Conservation (phyloP, 305 asterid species). For the Solanum hybrid region DNA sequence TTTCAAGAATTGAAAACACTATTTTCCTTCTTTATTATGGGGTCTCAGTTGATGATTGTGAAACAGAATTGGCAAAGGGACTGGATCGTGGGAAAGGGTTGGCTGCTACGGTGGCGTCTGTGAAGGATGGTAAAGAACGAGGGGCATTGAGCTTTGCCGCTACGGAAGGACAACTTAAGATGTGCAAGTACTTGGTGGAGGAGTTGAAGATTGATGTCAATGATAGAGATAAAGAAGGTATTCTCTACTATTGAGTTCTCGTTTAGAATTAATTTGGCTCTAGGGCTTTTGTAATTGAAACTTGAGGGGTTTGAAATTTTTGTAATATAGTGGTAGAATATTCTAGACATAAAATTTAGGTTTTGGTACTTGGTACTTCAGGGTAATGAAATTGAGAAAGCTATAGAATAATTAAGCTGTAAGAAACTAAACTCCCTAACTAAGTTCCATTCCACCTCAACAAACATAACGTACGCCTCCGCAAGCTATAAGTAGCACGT, state of each 20-base stretch:
- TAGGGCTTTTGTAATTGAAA: neutral
- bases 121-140: conserved; percentile 89
- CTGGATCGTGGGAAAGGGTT: conserved; percentile 79
- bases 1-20: neutral
- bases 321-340: too few relatives aligned
- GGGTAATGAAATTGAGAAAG: too few relatives aligned
- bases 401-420: too few relatives aligned
- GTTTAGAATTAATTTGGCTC: neutral
- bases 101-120: conserved; percentile 46
- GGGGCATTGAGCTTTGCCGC: conserved; percentile 96
- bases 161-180: conserved; percentile 72
- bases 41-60: neutral
- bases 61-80: conserved; percentile 44
- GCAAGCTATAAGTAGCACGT: too few relatives aligned
- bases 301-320: too few relatives aligned
- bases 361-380: too few relatives aligned
- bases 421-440: too few relatives aligned
- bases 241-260: neutral
- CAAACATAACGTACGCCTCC: too few relatives aligned
- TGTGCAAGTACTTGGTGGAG: conserved; percentile 78
- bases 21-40: neutral
- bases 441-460: too few relatives aligned
- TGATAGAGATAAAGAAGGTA: conserved; percentile 78
- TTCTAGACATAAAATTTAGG: too few relatives aligned
- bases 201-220: conserved; percentile 76